Evolutionary conservation across 1,284 basidiomycete genomes (phyloP), one percentile per base, ranked within the genome.

Genomic region (Cutaneotrichosporon arboriforme): DNA sequence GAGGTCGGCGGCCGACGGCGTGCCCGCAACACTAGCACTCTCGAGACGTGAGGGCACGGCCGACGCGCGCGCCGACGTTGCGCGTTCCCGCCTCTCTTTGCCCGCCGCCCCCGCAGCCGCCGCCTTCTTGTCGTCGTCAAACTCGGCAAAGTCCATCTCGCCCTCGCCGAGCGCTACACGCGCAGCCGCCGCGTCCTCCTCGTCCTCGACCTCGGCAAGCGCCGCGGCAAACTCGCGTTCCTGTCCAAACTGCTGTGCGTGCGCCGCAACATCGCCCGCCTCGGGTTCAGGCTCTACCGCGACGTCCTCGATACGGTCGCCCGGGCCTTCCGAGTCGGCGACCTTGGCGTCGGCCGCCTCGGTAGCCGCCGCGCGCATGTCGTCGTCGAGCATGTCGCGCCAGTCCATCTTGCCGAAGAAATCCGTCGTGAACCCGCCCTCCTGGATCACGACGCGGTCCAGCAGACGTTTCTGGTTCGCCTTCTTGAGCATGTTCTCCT

Each of bases 401-500:
- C 93, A 96, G 72, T 96, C 90, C 57, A 75, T 71, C 55, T 69
- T 69, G 8, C 78, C 78, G 35, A 79, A 76, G 60, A 77, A 77
- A 46, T 81, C 79, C 17, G 79, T 80, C 22, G 77, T 80, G 68
- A 97, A 97, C 67, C 89, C 88, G 40, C 93, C 93, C 65, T 86
- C 84, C 69, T 93, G 90, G 58, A 97, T 97, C 60, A 97, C 91
- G 42, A 97, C 79, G 55, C 88, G 86, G 72, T 97, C 91, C 49
- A 97, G 78, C 15, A 86, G 82, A 43, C 93, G 84, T 73, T 97
- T 97, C 77, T 97, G 92, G 64, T 97, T 93, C 14, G 93, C 93
- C 73, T 96, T 97, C 55, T 87, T 84, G 35, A 97, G 81, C 83
- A 97, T 90, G 55, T 92, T 91, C 75, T 97, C 93, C 75, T 97